Evolutionary conservation across 2,329 filamentous ascomycete species (phyloP).

Genomic region (Xylogone sp.): DNA sequence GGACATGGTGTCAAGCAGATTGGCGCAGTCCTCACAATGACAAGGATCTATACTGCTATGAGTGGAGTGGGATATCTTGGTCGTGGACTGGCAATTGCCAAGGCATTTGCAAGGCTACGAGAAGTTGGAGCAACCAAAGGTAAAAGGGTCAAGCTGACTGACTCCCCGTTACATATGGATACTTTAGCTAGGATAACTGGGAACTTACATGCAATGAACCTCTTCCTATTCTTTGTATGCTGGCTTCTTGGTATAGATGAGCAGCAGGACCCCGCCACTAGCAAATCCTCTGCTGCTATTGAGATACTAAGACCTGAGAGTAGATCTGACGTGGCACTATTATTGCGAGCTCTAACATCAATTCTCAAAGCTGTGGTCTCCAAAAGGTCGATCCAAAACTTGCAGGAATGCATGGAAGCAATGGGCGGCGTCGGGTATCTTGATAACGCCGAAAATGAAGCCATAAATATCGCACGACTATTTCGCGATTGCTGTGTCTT

Average conservation of each 20-base stretch:
- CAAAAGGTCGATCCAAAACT: constrained; percentile 42
- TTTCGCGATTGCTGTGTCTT: constrained; percentile 62
- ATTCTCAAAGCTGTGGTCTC: constrained; percentile 57
- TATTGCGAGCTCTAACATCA: constrained; percentile 56
- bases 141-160: constrained; percentile 41
- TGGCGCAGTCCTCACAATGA: constrained; percentile 64
- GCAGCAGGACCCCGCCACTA: constrained; percentile 26
- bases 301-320: constrained; percentile 2
- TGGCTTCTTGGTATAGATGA: constrained; percentile 53
- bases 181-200: constrained; percentile 53
- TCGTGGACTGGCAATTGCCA: constrained; percentile 52
- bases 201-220: constrained; percentile 53
- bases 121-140: constrained; percentile 43
- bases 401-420: constrained; percentile 58
- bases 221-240: constrained; percentile 50
- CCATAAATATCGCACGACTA: constrained; percentile 63
- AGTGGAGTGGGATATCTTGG: constrained; percentile 49
- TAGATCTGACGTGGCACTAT: constrained; percentile 23
- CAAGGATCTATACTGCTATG: constrained; percentile 54
- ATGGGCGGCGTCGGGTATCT: constrained; percentile 66
- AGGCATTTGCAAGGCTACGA: constrained; percentile 55
- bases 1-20: constrained; percentile 67
- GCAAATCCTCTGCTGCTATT: constrained; percentile 10
- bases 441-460: constrained; percentile 56
- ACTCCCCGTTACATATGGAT: constrained; percentile 53